A percentile compares a stretch with the other conserved stretches of the same genome.
These are phyloP conservation scores for Musa beccarii DNA, from an alignment of 176 grass and related monocot species.

Conservation along the genomic window DNA sequence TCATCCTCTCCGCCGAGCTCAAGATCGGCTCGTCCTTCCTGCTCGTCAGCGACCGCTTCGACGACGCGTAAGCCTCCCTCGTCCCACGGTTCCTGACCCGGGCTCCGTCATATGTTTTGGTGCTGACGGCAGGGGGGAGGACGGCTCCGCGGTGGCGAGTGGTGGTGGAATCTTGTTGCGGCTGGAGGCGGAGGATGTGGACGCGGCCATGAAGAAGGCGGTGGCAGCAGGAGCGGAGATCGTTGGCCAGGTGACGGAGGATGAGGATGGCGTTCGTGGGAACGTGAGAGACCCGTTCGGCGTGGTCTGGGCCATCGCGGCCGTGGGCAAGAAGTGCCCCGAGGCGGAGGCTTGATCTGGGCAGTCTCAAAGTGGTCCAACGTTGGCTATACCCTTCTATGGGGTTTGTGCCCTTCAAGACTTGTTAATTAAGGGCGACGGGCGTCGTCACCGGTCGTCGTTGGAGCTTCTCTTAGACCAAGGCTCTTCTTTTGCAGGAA, in stretches of 20 bases:
- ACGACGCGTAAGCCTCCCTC: constrained; percentile 27
- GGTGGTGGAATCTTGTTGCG: constrained; percentile 15
- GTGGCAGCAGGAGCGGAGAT: constrained; percentile 28
- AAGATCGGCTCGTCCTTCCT: constrained; percentile 31
- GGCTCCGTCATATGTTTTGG: neutral
- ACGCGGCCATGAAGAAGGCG: constrained; percentile 24
- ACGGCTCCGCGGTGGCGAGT: neutral
- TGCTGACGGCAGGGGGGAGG: constrained; percentile 6
- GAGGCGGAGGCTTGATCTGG: neutral
- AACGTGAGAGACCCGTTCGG: constrained; percentile 47
- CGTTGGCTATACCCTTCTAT: no score
- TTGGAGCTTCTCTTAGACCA: no score
- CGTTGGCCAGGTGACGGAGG: constrained; percentile 25
- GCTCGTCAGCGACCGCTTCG: constrained; percentile 38
- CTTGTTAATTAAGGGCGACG: no score
- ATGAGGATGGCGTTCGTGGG: constrained; percentile 8
- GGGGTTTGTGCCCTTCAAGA: no score
- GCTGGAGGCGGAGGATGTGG: constrained; percentile 31
- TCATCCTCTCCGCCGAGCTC: constrained; percentile 48
- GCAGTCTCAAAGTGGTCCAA: no score
- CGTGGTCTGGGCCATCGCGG: constrained; percentile 32
- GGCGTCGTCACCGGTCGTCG: no score
- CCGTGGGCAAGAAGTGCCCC: neutral
- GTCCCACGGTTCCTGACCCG: neutral
- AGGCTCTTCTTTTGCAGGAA: no score